Percentiles rank a stretch among this genome's conserved stretches.
These are phyloP conservation scores for Naegleria lovaniensis DNA, from an alignment of 208 protist genomes.

Conservation along the genomic window DNA sequence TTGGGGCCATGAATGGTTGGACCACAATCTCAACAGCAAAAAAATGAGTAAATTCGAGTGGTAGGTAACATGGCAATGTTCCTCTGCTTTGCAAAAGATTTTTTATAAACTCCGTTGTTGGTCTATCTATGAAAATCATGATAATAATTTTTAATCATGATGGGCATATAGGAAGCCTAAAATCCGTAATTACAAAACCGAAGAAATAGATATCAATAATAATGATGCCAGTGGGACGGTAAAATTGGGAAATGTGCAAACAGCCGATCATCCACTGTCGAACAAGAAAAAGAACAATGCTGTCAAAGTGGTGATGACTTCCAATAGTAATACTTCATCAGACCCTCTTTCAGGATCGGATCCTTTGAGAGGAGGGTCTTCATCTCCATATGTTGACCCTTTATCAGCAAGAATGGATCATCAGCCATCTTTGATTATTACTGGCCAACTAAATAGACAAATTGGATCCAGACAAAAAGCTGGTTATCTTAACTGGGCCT, in stretches of 20 bases:
- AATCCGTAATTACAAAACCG: neutral
- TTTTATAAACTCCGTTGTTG: neutral
- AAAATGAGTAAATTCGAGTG: neutral
- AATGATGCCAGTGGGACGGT: neutral
- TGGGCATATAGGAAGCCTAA: neutral
- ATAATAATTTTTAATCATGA: neutral
- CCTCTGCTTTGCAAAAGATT: neutral
- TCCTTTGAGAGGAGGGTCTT: neutral
- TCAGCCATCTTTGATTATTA: neutral
- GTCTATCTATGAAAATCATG: neutral
- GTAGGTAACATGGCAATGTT: neutral
- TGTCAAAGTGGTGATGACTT: neutral
- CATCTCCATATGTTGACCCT: neutral
- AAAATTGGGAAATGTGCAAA: neutral
- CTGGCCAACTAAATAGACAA: neutral
- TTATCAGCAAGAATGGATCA: neutral
- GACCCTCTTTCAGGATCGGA: neutral
- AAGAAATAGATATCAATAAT: neutral
- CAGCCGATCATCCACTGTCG: neutral
- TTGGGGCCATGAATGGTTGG: too few species aligned
- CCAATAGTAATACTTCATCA: too few species aligned
- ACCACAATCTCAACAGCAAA: too few species aligned
- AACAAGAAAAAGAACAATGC: neutral
- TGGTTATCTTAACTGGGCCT: constrained; percentile 17
- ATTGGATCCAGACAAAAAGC: neutral